phyloP scores from a whole-genome alignment of 768 basidiomycete species.

The Amanita rimosa region DNA sequence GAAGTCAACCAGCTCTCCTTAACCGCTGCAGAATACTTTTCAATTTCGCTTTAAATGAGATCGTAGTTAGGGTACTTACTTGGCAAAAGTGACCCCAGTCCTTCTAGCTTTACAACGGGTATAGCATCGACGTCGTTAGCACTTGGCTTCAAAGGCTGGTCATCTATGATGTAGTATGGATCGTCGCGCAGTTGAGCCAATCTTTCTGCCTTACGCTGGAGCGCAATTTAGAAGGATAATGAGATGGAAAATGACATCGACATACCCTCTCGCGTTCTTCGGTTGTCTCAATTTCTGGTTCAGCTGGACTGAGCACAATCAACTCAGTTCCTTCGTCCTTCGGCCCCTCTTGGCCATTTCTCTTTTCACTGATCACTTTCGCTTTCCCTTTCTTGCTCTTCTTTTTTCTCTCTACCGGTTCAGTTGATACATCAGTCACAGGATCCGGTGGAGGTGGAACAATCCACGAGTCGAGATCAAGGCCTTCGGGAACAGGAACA shows the following conservation, averaged over 20 bases:
- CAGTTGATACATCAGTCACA: constrained; percentile 26
- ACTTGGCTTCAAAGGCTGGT: constrained; percentile 26
- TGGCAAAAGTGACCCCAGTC: constrained; percentile 40
- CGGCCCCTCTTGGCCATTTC: constrained; percentile 22
- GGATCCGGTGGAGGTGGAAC: constrained; percentile 48
- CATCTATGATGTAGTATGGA: constrained; percentile 83
- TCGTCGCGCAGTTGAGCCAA: constrained; percentile 72
- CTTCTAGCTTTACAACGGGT: constrained; percentile 79
- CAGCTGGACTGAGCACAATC: constrained; percentile 26
- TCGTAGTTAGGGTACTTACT: constrained; percentile 9
- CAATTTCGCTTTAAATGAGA: not conserved
- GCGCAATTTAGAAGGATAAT: not conserved
- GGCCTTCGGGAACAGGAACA: constrained; percentile 71
- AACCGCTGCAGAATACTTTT: constrained; percentile 12
- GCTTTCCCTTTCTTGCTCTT: constrained; percentile 37
- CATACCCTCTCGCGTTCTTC: constrained; percentile 62
- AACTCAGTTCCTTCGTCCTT: constrained; percentile 16
- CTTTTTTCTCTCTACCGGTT: constrained; percentile 37
- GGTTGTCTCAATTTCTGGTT: constrained; percentile 34
- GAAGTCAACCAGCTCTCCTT: constrained; percentile 29
- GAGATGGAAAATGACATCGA: not conserved
- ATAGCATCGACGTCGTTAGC: constrained; percentile 78
- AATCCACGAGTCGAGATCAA: constrained; percentile 83
- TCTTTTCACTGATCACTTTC: constrained; percentile 25
- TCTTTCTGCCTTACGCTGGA: constrained; percentile 68